Evolutionary conservation across 2,329 filamentous ascomycete species (phyloP).

Genomic region (Fusarium pseudocircinatum): DNA sequence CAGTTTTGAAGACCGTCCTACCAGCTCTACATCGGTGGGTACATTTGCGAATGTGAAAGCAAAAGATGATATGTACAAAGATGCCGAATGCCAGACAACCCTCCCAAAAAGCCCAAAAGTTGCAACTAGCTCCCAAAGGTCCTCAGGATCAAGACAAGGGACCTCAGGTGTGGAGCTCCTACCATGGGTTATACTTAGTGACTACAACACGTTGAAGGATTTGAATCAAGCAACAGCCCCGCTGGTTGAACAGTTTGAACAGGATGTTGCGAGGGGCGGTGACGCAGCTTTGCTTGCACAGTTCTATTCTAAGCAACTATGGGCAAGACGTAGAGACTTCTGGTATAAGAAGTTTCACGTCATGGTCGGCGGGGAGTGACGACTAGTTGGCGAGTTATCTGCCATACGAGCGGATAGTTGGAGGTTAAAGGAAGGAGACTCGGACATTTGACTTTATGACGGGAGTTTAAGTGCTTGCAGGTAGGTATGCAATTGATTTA

Average conservation of each 20-base stretch:
- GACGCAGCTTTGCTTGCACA: slow-evolving; percentile 39
- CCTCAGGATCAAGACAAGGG: background rate
- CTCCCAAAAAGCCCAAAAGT: background rate
- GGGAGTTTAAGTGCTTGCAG: background rate
- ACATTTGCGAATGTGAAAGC: background rate
- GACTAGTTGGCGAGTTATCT: background rate
- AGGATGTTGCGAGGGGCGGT: slow-evolving; percentile 40
- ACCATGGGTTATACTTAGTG: slow-evolving; percentile 38
- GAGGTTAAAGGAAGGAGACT: background rate
- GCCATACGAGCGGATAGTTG: background rate
- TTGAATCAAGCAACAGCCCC: slow-evolving; percentile 40
- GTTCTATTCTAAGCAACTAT: slow-evolving; percentile 47
- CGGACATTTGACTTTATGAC: background rate
- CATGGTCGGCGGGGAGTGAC: background rate
- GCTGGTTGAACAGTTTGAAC: slow-evolving; percentile 48
- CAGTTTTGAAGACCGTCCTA: background rate
- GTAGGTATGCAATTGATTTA: background rate
- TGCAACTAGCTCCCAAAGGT: no score
- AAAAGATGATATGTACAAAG: background rate
- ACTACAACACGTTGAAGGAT: slow-evolving; percentile 36
- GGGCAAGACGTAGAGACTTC: slow-evolving; percentile 41
- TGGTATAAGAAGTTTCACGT: slow-evolving; percentile 43
- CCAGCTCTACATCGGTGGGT: background rate
- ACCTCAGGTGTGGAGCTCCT: background rate
- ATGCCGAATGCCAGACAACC: slow-evolving; percentile 28